Base-by-base conservation (phyloP, 305 asterid genomes). In the Andrographis paniculata region DNA sequence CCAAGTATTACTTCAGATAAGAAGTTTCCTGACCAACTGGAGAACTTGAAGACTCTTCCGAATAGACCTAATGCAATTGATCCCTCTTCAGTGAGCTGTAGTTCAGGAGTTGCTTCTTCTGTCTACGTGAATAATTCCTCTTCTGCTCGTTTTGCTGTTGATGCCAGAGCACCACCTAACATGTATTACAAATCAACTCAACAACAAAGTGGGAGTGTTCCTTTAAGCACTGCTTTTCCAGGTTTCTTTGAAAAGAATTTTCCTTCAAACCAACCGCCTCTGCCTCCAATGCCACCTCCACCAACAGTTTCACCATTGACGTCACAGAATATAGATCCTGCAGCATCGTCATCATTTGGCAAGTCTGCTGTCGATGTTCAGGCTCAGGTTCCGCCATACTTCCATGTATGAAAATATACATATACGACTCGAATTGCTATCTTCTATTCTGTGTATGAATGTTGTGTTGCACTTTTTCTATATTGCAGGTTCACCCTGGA, bases 281-380 rank as follows among this genome's bases (percentile, higher is more conserved):
- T 87, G 67, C 94, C 92, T 52, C 91, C 87, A 31, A 61, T 71
- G 73, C 89, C 85, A 19, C 94, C 80, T 23, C 97, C 92, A 18
- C 72, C 74, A 23, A 53, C 80, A 14, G 54, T 69, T 53, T 66
- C 87, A 14, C 56, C 85, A 45, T 36, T 73, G 11, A 13, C 50
- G 33, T 67, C 84, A 48, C 94, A 79, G 31, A 73, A 67, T 67
- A 57, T 66, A 20, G 84, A 77, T 62, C 63, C 66, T 45, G 62
- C 28, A 55, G 65, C 52, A 38, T 64, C 55, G 24, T 58, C 80
- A 56, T 52, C 74, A 28, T 72, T 68, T 63, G 65, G 20, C 62
- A 56, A 65, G 60, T 51, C 80, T 45, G 52, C 56, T 53, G 58
- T 64, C 20, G 93, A 81, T 66, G 55, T 56, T 55, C 87, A 71